Conservation (phyloP, 176 grass and related monocot genomes). For the Eremochloa ophiuroides region DNA sequence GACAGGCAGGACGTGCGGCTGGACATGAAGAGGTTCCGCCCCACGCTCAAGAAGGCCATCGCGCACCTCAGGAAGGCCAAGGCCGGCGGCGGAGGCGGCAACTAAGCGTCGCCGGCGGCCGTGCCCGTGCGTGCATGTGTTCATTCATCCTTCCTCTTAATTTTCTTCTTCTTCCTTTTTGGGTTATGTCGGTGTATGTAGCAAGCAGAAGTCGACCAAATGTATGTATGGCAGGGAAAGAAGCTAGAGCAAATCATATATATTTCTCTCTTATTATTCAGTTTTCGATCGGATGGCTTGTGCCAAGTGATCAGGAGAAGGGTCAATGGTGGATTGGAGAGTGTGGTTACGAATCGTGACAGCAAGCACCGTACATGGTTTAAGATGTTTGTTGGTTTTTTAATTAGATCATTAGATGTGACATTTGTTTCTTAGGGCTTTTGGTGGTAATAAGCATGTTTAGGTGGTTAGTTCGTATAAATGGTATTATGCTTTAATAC, state of each 20-base stretch:
- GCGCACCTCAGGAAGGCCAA: conserved; percentile 27
- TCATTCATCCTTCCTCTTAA: background rate
- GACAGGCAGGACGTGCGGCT: conserved; percentile 83
- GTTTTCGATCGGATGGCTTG: background rate
- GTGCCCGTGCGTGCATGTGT: background rate
- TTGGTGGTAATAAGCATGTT: background rate
- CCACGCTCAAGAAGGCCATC: conserved; percentile 50
- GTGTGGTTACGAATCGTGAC: background rate
- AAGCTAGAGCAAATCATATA: background rate
- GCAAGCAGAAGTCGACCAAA: conserved; percentile 19
- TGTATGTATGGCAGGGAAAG: conserved; percentile 20
- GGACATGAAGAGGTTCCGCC: conserved; percentile 59
- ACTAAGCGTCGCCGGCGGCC: background rate
- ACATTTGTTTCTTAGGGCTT: background rate
- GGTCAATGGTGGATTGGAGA: background rate
- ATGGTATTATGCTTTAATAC: no score
- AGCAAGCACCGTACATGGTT: background rate
- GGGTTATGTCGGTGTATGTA: conserved; percentile 19
- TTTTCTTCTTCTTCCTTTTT: background rate
- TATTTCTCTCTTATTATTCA: no score
- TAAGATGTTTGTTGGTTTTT: background rate
- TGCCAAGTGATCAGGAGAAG: background rate
- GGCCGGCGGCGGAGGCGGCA: background rate
- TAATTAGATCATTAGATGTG: no score
- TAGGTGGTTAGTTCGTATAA: no score